phyloP scores from a whole-genome alignment of 805 yeast species.

The Suhomyces sp. region DNA sequence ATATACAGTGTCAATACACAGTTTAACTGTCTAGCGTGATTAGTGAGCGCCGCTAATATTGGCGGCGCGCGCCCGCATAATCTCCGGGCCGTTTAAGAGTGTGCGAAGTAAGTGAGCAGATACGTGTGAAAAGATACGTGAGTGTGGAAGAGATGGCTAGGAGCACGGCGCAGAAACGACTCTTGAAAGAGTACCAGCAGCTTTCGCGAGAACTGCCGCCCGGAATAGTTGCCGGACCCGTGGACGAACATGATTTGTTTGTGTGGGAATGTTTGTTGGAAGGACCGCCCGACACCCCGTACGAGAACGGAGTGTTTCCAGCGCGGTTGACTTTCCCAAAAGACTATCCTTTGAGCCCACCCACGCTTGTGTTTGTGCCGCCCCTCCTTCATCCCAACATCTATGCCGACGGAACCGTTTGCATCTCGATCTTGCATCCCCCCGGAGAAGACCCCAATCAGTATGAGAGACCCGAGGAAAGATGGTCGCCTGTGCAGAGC shows the following conservation, averaged over 20 bases:
- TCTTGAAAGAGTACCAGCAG: constrained; percentile 87
- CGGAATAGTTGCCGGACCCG: constrained; percentile 93
- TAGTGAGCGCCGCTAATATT: background rate
- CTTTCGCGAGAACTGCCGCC: constrained; percentile 85
- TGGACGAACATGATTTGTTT: constrained; percentile 67
- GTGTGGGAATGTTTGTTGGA: constrained; percentile 82
- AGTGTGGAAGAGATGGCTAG: constrained; percentile 10
- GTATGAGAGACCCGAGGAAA: constrained; percentile 91
- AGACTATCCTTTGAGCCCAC: constrained; percentile 84
- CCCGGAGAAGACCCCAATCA: constrained; percentile 97
- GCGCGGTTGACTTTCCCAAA: constrained; percentile 69
- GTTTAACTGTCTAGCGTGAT: too few relatives aligned
- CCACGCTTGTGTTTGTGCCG: constrained; percentile 70
- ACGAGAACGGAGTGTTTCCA: constrained; percentile 84
- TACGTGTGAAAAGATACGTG: too few relatives aligned
- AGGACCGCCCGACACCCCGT: constrained; percentile 82
- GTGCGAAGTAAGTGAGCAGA: too few relatives aligned
- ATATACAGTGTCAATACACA: too few relatives aligned
- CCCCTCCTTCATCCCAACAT: constrained; percentile 91
- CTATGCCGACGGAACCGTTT: constrained; percentile 91
- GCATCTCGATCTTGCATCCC: constrained; percentile 91
- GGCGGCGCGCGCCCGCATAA: background rate
- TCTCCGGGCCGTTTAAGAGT: too few relatives aligned
- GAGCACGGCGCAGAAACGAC: constrained; percentile 77
- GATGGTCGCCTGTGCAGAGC: constrained; percentile 98